Evolutionary conservation across 768 basidiomycete genomes (phyloP), one percentile per base, ranked within the genome.

Genomic region (Kwoniella europaea): DNA sequence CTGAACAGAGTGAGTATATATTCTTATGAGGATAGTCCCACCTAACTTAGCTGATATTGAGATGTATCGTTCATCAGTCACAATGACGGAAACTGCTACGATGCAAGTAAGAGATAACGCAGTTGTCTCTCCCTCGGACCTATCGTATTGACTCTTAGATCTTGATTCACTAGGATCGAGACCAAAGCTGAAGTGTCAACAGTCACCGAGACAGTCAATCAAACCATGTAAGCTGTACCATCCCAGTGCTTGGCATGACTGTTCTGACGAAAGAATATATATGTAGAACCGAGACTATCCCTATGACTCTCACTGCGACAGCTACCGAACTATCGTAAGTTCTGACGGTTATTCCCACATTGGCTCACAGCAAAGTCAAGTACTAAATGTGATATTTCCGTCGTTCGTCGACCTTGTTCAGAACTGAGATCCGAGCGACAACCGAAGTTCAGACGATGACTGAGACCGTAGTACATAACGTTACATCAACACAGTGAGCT

Each of bases 81-180:
- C 66, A 2, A 41, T 24, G 29, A 72, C 71, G 4, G 71, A 72
- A 54, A 72, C 71, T 7, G 63, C 60, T 27, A 63, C 61, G 18
- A 60, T 67, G 71, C 68, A 53, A 56, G 65, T 50, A 13, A 3
- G 27, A 27, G 27, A 27, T 27, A 27, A 27, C 27, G 27, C 27
- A 27, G 27, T 27, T 2, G 27, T 2, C 27, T 27, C 27, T 27
- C 27, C 27, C 27, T 27, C 27, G 27, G 27, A 27, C 27, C 27
- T 3, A 27, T 27, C 27, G 27, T 27, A 27, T 27, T 27, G 27
- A 27, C 27, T 27, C 27, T 27, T 27, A 27, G 27, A 27, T 27
- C 27, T 27, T 27, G 27, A 27, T 12, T 57, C 27, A 20, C 35
- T 46, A 65, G 65, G 10, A 62, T 50, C 18, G 64, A 44, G 27